Evolutionary conservation across 495 filamentous ascomycete species (phyloP).

Genomic region (Tuber aestivum): DNA sequence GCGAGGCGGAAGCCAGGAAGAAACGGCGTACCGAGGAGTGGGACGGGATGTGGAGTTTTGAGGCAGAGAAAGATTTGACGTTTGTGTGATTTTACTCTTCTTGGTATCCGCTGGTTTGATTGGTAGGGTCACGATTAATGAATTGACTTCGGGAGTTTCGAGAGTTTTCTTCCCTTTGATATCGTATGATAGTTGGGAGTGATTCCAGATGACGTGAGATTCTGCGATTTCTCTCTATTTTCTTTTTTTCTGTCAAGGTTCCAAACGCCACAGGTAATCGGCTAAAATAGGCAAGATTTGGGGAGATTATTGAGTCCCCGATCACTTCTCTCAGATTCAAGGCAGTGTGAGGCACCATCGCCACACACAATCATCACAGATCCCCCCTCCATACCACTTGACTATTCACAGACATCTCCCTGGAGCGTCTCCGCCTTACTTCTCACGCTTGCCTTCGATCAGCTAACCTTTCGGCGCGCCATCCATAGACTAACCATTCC

Average conservation of each 20-base stretch:
- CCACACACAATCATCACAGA: too few relatives aligned
- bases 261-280: too few relatives aligned
- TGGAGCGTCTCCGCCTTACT: too few relatives aligned
- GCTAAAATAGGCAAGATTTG: too few relatives aligned
- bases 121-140: neutral
- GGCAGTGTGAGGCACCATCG: too few relatives aligned
- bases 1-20: neutral
- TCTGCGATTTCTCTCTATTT: neutral
- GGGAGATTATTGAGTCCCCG: too few relatives aligned
- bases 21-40: neutral
- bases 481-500: too few relatives aligned
- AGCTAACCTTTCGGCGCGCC: too few relatives aligned
- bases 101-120: neutral
- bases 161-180: neutral
- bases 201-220: neutral
- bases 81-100: neutral
- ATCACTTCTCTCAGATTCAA: too few relatives aligned
- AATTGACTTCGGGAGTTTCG: neutral
- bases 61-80: neutral
- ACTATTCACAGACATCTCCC: too few relatives aligned
- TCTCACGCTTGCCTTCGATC: too few relatives aligned
- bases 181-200: neutral
- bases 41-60: neutral
- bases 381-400: too few relatives aligned
- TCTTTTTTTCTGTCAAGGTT: neutral